Percentiles rank a stretch among this genome's conserved stretches.
phyloP scores from a whole-genome alignment of 306 rosid species.

The Medicago ruthenica region DNA sequence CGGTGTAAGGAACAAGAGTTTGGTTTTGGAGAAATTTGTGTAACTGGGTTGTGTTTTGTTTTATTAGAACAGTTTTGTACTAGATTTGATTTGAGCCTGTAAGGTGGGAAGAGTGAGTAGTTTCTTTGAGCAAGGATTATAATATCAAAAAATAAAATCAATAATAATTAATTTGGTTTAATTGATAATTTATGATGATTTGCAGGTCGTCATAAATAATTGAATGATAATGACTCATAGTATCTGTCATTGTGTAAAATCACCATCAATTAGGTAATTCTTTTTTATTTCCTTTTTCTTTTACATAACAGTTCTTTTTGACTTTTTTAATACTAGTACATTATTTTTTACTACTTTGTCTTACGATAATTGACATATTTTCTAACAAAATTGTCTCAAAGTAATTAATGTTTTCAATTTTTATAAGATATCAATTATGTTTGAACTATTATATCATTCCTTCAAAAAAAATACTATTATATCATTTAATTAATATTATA shows the following conservation, averaged over 20 bases:
- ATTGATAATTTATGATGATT: constrained; percentile 32
- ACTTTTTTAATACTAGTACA: no score
- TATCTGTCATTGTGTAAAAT: constrained; percentile 6
- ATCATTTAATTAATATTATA: no score
- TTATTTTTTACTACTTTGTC: no score
- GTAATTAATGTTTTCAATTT: no score
- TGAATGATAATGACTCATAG: constrained; percentile 31
- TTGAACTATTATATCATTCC: no score
- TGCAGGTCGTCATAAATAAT: constrained; percentile 36
- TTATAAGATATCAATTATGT: no score
- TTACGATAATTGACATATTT: no score
- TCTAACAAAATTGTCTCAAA: no score
- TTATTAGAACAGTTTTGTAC: not conserved
- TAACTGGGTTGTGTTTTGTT: constrained; percentile 31
- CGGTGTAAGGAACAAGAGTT: not conserved
- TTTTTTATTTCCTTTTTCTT: not conserved
- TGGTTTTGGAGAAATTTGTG: constrained; percentile 46
- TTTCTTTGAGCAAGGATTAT: not conserved
- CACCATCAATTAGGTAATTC: no score
- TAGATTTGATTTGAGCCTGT: constrained; percentile 25
- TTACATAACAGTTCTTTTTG: no score
- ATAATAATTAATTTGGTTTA: not conserved
- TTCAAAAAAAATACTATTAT: no score
- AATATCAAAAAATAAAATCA: not conserved
- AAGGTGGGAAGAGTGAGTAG: constrained; percentile 28